Percentiles rank a stretch among this genome's conserved stretches.
phyloP scores from a whole-genome alignment of 176 grass and related monocot species.

The Tillandsia leiboldiana region DNA sequence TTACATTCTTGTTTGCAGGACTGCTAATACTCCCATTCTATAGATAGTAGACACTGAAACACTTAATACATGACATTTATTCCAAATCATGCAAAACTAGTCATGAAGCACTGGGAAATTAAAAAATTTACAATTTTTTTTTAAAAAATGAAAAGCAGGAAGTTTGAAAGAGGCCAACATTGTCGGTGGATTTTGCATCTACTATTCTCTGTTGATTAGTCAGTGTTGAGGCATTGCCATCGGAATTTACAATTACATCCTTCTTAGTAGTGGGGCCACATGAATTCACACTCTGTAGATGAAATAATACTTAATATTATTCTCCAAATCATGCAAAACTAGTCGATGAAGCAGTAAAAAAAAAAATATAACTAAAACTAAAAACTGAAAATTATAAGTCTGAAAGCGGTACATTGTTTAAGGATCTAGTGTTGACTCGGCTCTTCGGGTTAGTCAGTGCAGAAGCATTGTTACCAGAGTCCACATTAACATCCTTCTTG shows the following conservation, averaged over 20 bases:
- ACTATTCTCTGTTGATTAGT: not conserved
- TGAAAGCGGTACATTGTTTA: not conserved
- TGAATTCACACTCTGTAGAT: not conserved
- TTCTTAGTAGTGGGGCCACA: not conserved
- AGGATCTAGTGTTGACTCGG: not conserved
- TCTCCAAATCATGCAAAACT: too few relatives aligned
- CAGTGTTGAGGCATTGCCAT: not conserved
- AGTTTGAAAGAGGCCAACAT: not conserved
- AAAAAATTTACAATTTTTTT: not conserved
- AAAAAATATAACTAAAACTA: not conserved
- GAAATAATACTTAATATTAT: not conserved
- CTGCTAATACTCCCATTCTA: not conserved
- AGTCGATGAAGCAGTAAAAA: not conserved
- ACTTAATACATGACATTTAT: not conserved
- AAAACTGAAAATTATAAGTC: not conserved
- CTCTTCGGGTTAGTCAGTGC: not conserved
- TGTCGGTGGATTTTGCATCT: not conserved
- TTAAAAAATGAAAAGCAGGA: not conserved
- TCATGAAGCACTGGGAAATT: not conserved
- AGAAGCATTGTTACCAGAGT: constrained; percentile 1
- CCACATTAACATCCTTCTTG: not conserved
- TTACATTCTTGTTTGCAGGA: not conserved
- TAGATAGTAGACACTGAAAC: not conserved
- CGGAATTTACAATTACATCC: not conserved
- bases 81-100: not conserved